Evolutionary conservation across 331 rosid species (phyloP).

Genomic region (Rhamnella rubrinervis): DNA sequence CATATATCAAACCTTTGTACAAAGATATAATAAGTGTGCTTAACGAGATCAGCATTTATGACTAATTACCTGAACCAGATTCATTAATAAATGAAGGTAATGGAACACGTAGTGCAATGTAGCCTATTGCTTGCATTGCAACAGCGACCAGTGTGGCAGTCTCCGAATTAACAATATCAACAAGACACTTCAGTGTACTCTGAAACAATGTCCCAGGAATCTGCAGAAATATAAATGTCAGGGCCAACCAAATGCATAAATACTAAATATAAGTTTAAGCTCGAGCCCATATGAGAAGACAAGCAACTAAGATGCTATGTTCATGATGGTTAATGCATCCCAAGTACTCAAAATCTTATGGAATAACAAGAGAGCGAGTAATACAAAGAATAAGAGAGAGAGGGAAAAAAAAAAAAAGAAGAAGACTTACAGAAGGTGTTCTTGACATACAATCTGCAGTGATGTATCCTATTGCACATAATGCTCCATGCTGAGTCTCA

Average conservation of each 20-base stretch:
- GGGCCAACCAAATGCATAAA: background rate
- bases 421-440: conserved; percentile 59
- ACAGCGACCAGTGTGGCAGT: conserved; percentile 72
- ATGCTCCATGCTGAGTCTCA: conserved; percentile 87
- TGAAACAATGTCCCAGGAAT: conserved; percentile 58
- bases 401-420: background rate
- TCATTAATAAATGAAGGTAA: conserved; percentile 59
- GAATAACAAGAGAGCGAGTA: background rate
- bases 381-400: too few relatives aligned
- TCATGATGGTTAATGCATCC: background rate
- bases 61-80: conserved; percentile 62
- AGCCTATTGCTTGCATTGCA: conserved; percentile 95
- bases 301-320: too few relatives aligned
- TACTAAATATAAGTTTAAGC: background rate
- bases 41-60: conserved; percentile 17
- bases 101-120: conserved; percentile 72
- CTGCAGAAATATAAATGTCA: conserved; percentile 39
- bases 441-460: conserved; percentile 74
- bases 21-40: conserved; percentile 14
- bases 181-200: conserved; percentile 64
- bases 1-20: conserved; percentile 22
- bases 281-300: background rate
- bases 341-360: too few relatives aligned
- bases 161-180: conserved; percentile 75
- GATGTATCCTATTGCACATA: conserved; percentile 87